Evolutionary conservation across 192 early-diverging fungal genomes (phyloP).

Genomic region (Rhizophagus clarus): DNA sequence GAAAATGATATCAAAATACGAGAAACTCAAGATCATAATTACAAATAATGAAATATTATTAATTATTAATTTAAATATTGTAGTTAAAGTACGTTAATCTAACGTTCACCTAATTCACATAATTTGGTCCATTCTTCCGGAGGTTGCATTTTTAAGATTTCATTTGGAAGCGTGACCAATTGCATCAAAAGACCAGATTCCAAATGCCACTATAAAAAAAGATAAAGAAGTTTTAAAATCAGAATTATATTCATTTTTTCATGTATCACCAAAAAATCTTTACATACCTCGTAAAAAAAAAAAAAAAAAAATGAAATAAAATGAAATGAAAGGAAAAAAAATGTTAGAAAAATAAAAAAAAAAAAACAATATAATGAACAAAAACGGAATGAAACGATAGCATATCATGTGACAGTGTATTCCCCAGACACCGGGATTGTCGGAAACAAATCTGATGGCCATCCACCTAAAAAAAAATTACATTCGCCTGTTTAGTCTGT

Average conservation of each 20-base stretch:
- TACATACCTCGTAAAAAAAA: constrained; percentile 35
- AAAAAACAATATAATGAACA: constrained; percentile 34
- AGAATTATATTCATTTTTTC: constrained; percentile 32
- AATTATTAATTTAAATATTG: background rate
- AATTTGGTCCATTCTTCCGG: constrained; percentile 41
- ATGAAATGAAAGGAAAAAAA: constrained; percentile 30
- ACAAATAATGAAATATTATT: constrained; percentile 27
- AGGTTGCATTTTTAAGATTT: constrained; percentile 42
- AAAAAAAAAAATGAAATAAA: constrained; percentile 29
- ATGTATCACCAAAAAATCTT: constrained; percentile 35
- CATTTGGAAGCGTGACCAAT: constrained; percentile 45
- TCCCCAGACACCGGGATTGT: constrained; percentile 52
- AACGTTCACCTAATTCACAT: constrained; percentile 40
- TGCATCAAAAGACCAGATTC: constrained; percentile 50
- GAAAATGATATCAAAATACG: constrained; percentile 28
- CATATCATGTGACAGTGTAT: constrained; percentile 52
- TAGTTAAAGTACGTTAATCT: constrained; percentile 32
- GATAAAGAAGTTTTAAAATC: constrained; percentile 34
- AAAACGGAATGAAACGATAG: constrained; percentile 32
- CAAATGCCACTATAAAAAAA: constrained; percentile 52
- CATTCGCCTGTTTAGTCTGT: constrained; percentile 31
- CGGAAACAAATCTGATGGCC: constrained; percentile 46
- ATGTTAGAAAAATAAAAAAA: constrained; percentile 25
- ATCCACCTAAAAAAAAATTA: constrained; percentile 39
- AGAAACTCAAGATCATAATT: constrained; percentile 26